Evolutionary conservation across 2,329 filamentous ascomycete genomes (phyloP).

Genomic region (Aspergillus pseudoviridinutans): DNA sequence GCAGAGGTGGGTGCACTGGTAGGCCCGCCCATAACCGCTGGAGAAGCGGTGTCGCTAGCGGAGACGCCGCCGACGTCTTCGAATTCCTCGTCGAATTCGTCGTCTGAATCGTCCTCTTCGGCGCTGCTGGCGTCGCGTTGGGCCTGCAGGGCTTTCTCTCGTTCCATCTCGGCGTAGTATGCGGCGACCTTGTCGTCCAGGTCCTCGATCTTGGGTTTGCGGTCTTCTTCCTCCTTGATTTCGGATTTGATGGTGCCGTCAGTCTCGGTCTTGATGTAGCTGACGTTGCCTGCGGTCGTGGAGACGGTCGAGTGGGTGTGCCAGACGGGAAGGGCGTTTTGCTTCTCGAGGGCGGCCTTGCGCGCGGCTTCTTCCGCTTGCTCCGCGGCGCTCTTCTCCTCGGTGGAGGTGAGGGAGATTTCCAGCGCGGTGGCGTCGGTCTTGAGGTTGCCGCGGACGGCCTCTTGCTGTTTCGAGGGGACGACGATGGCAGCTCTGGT

Average conservation of each 20-base stretch:
- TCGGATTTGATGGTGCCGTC: slow-evolving; percentile 36
- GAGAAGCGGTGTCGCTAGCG: slow-evolving; percentile 34
- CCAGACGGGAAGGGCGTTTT: slow-evolving; percentile 52
- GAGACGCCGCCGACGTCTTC: slow-evolving; percentile 42
- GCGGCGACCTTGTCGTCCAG: slow-evolving; percentile 46
- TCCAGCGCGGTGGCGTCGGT: slow-evolving; percentile 44
- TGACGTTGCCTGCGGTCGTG: slow-evolving; percentile 20
- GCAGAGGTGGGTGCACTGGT: slow-evolving; percentile 23
- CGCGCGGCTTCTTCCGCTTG: slow-evolving; percentile 45
- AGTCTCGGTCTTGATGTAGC: slow-evolving; percentile 27
- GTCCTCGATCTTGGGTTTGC: slow-evolving; percentile 39
- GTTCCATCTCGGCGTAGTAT: slow-evolving; percentile 45
- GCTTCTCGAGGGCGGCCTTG: slow-evolving; percentile 47
- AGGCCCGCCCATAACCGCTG: slow-evolving; percentile 24
- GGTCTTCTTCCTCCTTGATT: slow-evolving; percentile 41
- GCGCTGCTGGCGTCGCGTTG: slow-evolving; percentile 39
- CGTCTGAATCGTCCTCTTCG: slow-evolving; percentile 35
- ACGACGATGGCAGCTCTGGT: slow-evolving; percentile 40
- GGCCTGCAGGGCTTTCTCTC: slow-evolving; percentile 40
- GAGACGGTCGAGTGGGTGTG: slow-evolving; percentile 50
- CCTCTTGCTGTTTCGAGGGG: slow-evolving; percentile 35
- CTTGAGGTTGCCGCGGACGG: slow-evolving; percentile 40
- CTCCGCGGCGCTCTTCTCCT: slow-evolving; percentile 48
- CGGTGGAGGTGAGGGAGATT: slow-evolving; percentile 47
- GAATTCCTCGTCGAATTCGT: slow-evolving; percentile 41